Conservation (phyloP, 768 basidiomycete genomes). For the Clitopilus hobsonii region DNA sequence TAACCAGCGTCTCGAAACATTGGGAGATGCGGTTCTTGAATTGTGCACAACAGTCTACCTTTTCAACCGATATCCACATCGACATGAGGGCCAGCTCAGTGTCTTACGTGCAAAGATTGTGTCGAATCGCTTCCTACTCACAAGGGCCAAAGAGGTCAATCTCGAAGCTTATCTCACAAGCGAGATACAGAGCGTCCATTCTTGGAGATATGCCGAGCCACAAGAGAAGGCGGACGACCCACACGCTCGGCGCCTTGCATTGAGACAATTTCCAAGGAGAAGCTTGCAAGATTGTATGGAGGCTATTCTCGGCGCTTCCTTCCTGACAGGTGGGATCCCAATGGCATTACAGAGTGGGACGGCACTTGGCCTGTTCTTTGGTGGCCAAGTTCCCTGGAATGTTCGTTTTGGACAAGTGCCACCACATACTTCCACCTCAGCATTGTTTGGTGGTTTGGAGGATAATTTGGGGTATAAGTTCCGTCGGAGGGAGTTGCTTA, state of each 20-base stretch:
- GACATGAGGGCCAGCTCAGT: constrained; percentile 82
- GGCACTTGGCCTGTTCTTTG: constrained; percentile 66
- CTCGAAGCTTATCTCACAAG: constrained; percentile 61
- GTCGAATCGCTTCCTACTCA: constrained; percentile 66
- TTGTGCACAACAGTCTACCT: constrained; percentile 72
- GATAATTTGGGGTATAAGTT: constrained; percentile 68
- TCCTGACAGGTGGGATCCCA: constrained; percentile 64
- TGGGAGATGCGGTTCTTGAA: constrained; percentile 83
- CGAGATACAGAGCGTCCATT: constrained; percentile 46
- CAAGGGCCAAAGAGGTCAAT: constrained; percentile 58
- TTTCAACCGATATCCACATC: constrained; percentile 68
- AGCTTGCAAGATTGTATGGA: constrained; percentile 89
- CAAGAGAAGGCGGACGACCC: constrained; percentile 25
- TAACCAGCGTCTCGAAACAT: constrained; percentile 83
- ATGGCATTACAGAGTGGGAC: constrained; percentile 64
- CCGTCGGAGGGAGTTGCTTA: constrained; percentile 51
- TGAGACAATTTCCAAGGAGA: constrained; percentile 54
- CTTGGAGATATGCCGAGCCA: constrained; percentile 54
- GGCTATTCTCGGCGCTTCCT: constrained; percentile 75
- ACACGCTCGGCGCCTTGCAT: constrained; percentile 24
- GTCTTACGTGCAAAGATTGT: constrained; percentile 59
- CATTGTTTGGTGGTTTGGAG: constrained; percentile 54
- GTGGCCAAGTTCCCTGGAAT: constrained; percentile 66
- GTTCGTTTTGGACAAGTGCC: constrained; percentile 42
- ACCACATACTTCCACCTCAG: constrained; percentile 29